Percentiles rank a stretch among this genome's conserved stretches.
Conservation (phyloP, 139 green algal genomes). For the Desmodesmus armatus region DNA sequence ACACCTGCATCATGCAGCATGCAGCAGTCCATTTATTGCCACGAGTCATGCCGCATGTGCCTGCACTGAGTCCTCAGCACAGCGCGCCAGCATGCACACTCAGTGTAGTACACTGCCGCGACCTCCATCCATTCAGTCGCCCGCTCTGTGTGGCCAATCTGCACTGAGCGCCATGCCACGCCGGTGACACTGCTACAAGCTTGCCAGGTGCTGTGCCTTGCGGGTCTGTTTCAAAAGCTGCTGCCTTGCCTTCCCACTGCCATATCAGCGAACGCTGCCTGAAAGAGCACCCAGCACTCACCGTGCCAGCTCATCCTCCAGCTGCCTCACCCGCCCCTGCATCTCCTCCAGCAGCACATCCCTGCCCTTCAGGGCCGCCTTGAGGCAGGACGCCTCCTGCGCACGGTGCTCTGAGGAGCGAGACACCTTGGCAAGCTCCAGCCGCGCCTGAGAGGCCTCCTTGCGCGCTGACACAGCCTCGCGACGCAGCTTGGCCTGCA, state of each 20-base stretch:
- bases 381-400: slow-evolving; percentile 52
- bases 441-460: slow-evolving; percentile 62
- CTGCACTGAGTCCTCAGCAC: no score
- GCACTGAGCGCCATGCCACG: no score
- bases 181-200: no score
- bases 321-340: slow-evolving; percentile 50
- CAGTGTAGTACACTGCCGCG: no score
- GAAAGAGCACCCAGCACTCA: no score
- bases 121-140: no score
- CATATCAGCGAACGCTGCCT: no score
- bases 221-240: background rate
- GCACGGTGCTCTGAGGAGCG: slow-evolving; percentile 53
- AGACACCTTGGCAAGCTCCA: slow-evolving; percentile 50
- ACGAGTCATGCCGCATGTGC: no score
- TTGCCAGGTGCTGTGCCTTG: background rate
- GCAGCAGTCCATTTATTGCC: no score
- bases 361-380: slow-evolving; percentile 48
- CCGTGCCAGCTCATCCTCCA: slow-evolving; percentile 57
- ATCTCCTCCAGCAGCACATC: slow-evolving; percentile 56
- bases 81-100: no score
- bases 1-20: no score
- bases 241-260: background rate
- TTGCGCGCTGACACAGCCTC: slow-evolving; percentile 57
- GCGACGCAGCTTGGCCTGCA: slow-evolving; percentile 62
- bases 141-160: no score